These are phyloP conservation scores for Nymphaea colorata DNA, from an alignment of 164 flowering plant genomes.

Conservation along the genomic window DNA sequence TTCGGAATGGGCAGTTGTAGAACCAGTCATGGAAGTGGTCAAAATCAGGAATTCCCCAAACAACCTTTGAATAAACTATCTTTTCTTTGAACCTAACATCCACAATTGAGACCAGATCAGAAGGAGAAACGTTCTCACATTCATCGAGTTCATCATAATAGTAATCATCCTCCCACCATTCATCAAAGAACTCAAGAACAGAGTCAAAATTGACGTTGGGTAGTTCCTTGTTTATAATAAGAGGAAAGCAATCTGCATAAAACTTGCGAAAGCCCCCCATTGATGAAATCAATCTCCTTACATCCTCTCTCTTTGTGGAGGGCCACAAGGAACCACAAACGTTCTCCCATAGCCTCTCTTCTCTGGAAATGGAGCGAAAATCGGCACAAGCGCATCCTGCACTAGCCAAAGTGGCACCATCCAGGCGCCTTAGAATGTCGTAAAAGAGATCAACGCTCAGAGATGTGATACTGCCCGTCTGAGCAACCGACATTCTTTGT, in stretches of 20 bases:
- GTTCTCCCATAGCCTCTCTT: conserved; percentile 83
- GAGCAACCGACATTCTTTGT: conserved; percentile 20
- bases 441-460: conserved; percentile 71
- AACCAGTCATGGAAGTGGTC: conserved; percentile 74
- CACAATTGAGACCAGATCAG: conserved; percentile 75
- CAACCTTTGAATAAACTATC: conserved; percentile 64
- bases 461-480: conserved; percentile 35
- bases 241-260: conserved; percentile 85
- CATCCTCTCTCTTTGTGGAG: conserved; percentile 77
- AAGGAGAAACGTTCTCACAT: conserved; percentile 42
- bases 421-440: conserved; percentile 79
- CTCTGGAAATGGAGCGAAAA: conserved; percentile 66
- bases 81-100: conserved; percentile 68
- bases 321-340: conserved; percentile 85
- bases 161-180: conserved; percentile 75
- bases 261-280: conserved; percentile 84
- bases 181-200: conserved; percentile 51
- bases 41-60: conserved; percentile 84
- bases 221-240: conserved; percentile 74
- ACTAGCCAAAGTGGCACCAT: conserved; percentile 76
- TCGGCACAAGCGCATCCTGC: conserved; percentile 89
- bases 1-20: conserved; percentile 70
- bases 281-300: conserved; percentile 48
- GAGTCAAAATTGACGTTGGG: conserved; percentile 37
- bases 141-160: conserved; percentile 57